Percentiles rank a stretch among this genome's conserved stretches.
phyloP scores from a whole-genome alignment of 2,329 filamentous ascomycete genomes.

The Alternaria longipes region DNA sequence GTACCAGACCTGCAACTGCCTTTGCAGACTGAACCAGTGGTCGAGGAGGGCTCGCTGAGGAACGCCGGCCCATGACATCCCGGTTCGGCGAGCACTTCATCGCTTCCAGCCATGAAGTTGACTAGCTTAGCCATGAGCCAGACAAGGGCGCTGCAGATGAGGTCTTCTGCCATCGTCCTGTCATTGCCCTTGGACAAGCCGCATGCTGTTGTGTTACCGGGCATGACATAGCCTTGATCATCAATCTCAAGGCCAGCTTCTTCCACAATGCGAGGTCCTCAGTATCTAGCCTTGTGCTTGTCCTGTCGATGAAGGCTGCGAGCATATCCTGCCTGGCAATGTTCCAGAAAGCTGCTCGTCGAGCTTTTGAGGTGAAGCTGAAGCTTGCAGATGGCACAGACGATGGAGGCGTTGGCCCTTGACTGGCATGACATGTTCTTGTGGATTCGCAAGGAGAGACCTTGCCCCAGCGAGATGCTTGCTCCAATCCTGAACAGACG shows the following conservation, averaged over 20 bases:
- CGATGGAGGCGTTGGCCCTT: conserved; percentile 53
- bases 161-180: conserved; percentile 66
- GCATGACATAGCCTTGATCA: conserved; percentile 60
- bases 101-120: conserved; percentile 69
- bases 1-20: conserved; percentile 68
- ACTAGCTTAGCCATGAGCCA: conserved; percentile 73
- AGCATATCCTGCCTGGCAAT: conserved; percentile 73
- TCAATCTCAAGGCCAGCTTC: conserved; percentile 69
- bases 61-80: conserved; percentile 55
- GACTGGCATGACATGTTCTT: conserved; percentile 59
- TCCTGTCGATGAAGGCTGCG: conserved; percentile 70
- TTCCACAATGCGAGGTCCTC: conserved; percentile 70
- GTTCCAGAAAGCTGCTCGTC: conserved; percentile 72
- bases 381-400: conserved; percentile 36
- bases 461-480: conserved; percentile 72
- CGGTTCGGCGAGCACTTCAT: conserved; percentile 56
- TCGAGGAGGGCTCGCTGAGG: conserved; percentile 61
- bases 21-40: conserved; percentile 64
- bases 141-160: conserved; percentile 70
- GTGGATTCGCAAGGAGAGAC: conserved; percentile 65
- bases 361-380: conserved; percentile 60
- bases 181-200: conserved; percentile 57
- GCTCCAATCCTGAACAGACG: conserved; percentile 69
- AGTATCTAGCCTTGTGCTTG: conserved; percentile 68
- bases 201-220: conserved; percentile 54